A percentile compares a stretch with the other conserved stretches of the same genome.
These are phyloP conservation scores for Podosphaera fusca DNA, from an alignment of 2,329 filamentous ascomycete genomes.

Conservation along the genomic window DNA sequence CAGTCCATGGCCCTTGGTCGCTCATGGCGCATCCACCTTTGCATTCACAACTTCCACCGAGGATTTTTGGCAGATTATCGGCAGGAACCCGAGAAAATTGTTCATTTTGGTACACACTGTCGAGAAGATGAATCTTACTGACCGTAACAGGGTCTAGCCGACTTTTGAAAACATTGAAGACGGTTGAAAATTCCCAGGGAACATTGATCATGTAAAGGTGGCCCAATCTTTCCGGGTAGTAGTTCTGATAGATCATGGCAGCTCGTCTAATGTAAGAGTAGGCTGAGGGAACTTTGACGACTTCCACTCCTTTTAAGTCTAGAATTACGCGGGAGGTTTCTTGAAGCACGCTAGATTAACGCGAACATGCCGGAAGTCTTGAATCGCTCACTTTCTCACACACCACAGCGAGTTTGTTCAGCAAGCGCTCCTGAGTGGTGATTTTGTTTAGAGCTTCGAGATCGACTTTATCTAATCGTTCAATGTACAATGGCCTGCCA, in stretches of 20 bases:
- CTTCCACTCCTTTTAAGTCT: conserved; percentile 84
- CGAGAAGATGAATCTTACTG: conserved; percentile 82
- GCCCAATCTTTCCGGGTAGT: conserved; percentile 93
- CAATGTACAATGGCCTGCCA: conserved; percentile 90
- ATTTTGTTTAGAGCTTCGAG: conserved; percentile 78
- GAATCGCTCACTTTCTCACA: conserved; percentile 93
- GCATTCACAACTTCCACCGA: conserved; percentile 71
- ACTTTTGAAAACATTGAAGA: conserved; percentile 70
- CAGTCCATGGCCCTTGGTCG: conserved; percentile 78
- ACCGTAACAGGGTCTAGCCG: conserved; percentile 96
- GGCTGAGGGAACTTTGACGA: conserved; percentile 59
- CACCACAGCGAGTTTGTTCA: conserved; percentile 87
- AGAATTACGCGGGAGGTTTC: conserved; percentile 98
- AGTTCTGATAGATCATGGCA: conserved; percentile 84
- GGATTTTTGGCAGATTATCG: conserved; percentile 72
- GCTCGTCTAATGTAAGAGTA: conserved; percentile 74
- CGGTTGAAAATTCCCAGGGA: conserved; percentile 77
- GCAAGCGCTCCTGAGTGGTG: conserved; percentile 79
- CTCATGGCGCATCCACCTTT: conserved; percentile 62
- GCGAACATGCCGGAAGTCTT: conserved; percentile 81
- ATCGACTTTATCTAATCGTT: conserved; percentile 86
- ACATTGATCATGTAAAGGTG: conserved; percentile 97
- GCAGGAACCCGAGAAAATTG: conserved; percentile 63
- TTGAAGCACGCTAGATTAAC: conserved; percentile 68
- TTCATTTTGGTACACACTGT: conserved; percentile 59